Base-by-base conservation (phyloP, 345 rosid species). In the Populus nigra region DNA sequence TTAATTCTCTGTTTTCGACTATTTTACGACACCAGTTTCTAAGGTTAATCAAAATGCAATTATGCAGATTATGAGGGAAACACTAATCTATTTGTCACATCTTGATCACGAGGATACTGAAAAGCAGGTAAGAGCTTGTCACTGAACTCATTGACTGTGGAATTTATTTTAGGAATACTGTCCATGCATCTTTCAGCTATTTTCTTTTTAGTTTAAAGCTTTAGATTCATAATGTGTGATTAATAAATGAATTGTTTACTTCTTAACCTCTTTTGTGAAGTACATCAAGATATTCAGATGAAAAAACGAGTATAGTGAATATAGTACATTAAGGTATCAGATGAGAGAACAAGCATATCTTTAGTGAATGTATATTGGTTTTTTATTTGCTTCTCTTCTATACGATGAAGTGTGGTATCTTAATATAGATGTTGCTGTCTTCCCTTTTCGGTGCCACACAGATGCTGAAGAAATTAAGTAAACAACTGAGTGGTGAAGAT, bases 81-180 rank as follows among this genome's bases (percentile, higher is more conserved):
- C 99, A 6, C 83, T 96, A 67, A 92, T 94, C 76, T 96, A 96
- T 83, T 81, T 96, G 78, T 89, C 99, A 53, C 98, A 96, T 83
- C 97, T 96, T 72, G 99, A 96, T 78, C 98, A 96, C 27, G 98
- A 94, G 36, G 99, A 96, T 83, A 96, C 99, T 25, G 99, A 96
- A 86, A 94, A 92, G 84, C 98, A 94, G 98, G 99, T 96, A 87
- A 43, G 13, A 7, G 65, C 35, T 57, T 16, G 33, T 61, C 25
- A 12, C 73, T 27, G 27, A 8, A 27, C 61, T 17, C 36, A 47
- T 70, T 16, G 11, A 47, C 29, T 25, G 15, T 69, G 17, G 18
- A 27, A 41, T 70, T 27, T 70, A 49, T 15, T 45, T 27, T 27
- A 27, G 35, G 38, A 50, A 70, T 59, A 3, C n/a, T 59, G 25